Conservation (phyloP, 768 basidiomycete genomes). For the Favolaschia claudopus region DNA sequence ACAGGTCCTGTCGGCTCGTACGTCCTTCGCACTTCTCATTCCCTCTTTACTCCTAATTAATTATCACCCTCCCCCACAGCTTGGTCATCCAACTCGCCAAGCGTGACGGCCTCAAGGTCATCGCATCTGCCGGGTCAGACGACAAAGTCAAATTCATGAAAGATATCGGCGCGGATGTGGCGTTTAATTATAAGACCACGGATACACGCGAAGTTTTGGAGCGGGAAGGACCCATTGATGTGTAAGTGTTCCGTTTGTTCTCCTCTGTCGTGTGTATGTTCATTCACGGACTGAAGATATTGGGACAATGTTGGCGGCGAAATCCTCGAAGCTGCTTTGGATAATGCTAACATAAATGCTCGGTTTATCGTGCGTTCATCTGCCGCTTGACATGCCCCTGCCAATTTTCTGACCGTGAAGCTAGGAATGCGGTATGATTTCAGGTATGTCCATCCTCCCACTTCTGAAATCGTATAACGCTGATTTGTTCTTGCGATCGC, state of each 20-base stretch:
- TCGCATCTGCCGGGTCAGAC: not conserved
- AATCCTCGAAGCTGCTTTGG: too few species aligned
- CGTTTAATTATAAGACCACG: not conserved
- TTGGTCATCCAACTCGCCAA: slow-evolving; percentile 6
- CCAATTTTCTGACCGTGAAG: too few species aligned
- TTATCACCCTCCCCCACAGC: not conserved
- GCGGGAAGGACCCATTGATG: not conserved
- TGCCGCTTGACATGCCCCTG: too few species aligned
- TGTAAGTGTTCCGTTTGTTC: not conserved
- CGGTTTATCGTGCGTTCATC: too few species aligned
- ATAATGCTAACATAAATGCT: too few species aligned
- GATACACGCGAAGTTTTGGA: not conserved
- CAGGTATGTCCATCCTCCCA: too few species aligned
- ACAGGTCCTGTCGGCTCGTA: slow-evolving; percentile 14
- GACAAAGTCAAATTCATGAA: slow-evolving; percentile 4
- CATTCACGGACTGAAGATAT: not conserved
- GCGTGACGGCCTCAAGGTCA: not conserved
- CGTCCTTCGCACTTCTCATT: not conserved
- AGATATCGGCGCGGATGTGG: not conserved
- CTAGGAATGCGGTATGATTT: too few species aligned
- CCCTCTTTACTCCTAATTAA: not conserved
- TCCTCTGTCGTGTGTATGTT: not conserved
- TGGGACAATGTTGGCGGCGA: too few species aligned
- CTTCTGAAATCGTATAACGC: too few species aligned
- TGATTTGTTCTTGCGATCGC: too few species aligned